Conservation (phyloP, 2,329 filamentous ascomycete species). For the Oidium heveae region DNA sequence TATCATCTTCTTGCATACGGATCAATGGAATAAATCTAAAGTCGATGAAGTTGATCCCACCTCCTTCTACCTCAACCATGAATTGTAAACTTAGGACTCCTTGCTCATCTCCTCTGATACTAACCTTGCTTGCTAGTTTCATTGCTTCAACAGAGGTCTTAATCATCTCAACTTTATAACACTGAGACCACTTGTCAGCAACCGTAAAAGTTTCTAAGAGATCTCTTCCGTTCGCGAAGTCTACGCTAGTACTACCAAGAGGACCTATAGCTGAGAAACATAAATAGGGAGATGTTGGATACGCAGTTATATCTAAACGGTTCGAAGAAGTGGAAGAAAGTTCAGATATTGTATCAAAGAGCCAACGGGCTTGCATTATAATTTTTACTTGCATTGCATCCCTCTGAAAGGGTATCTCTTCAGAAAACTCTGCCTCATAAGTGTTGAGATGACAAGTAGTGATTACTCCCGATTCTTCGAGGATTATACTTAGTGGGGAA, state of each 20-base stretch:
- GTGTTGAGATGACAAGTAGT: slow-evolving; percentile 80
- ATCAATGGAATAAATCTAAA: slow-evolving; percentile 59
- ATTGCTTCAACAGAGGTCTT: slow-evolving; percentile 79
- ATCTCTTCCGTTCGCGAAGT: slow-evolving; percentile 36
- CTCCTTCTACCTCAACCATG: slow-evolving; percentile 67
- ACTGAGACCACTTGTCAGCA: slow-evolving; percentile 32
- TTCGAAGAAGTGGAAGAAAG: slow-evolving; percentile 37
- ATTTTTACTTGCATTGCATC: slow-evolving; percentile 68
- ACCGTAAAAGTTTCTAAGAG: slow-evolving; percentile 56
- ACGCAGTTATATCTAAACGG: slow-evolving; percentile 41
- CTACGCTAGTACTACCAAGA: slow-evolving; percentile 36
- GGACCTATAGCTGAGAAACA: slow-evolving; percentile 41
- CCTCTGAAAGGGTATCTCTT: slow-evolving; percentile 73
- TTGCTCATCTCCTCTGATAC: slow-evolving; percentile 63
- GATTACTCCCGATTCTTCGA: slow-evolving; percentile 66
- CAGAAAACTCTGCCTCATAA: slow-evolving; percentile 48
- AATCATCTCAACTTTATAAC: slow-evolving; percentile 69
- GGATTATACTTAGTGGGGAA: slow-evolving; percentile 55
- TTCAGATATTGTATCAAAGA: slow-evolving; percentile 48
- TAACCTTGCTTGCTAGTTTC: slow-evolving; percentile 78
- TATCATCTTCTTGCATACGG: no score
- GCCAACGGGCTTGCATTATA: slow-evolving; percentile 61
- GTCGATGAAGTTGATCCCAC: slow-evolving; percentile 48
- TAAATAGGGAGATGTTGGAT: slow-evolving; percentile 37
- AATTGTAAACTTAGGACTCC: slow-evolving; percentile 88